Percentiles rank a stretch among this genome's conserved stretches.
phyloP scores from a whole-genome alignment of 164 flowering plant species.

The Liriodendron chinense region DNA sequence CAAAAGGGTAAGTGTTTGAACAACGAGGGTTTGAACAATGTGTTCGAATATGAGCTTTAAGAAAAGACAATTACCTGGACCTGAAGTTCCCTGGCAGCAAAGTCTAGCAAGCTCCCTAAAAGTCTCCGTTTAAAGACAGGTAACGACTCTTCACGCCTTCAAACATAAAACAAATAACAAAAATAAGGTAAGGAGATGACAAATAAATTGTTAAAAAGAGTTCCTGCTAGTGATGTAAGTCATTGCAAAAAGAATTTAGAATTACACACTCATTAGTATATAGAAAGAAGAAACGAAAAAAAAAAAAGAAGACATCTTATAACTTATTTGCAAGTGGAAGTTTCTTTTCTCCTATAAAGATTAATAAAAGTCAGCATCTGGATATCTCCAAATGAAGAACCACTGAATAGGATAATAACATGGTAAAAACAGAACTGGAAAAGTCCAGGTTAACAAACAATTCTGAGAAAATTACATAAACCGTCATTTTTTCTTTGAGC shows the following conservation, averaged over 20 bases:
- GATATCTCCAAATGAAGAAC: background rate
- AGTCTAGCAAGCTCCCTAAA: slow-evolving; percentile 87
- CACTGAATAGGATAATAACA: background rate
- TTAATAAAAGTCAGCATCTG: too few relatives aligned
- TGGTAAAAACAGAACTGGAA: too few relatives aligned
- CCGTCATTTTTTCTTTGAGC: too few relatives aligned
- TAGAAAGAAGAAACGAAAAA: background rate
- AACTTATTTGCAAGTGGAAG: background rate
- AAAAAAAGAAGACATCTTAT: background rate
- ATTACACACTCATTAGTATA: background rate
- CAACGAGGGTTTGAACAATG: background rate
- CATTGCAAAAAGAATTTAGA: background rate
- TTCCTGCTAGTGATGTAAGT: background rate
- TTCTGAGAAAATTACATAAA: too few relatives aligned
- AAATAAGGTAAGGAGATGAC: background rate
- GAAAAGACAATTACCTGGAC: slow-evolving; percentile 67
- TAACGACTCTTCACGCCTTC: slow-evolving; percentile 94
- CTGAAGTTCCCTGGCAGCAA: slow-evolving; percentile 92
- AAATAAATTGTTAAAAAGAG: background rate
- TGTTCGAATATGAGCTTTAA: background rate
- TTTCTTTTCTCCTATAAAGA: background rate
- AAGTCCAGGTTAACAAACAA: too few relatives aligned
- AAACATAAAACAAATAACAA: slow-evolving; percentile 9
- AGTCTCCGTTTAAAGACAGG: slow-evolving; percentile 96
- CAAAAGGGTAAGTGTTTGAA: background rate